Evolutionary conservation across 768 basidiomycete genomes (phyloP), one percentile per base, ranked within the genome.

Genomic region (Agrocybe pediades): DNA sequence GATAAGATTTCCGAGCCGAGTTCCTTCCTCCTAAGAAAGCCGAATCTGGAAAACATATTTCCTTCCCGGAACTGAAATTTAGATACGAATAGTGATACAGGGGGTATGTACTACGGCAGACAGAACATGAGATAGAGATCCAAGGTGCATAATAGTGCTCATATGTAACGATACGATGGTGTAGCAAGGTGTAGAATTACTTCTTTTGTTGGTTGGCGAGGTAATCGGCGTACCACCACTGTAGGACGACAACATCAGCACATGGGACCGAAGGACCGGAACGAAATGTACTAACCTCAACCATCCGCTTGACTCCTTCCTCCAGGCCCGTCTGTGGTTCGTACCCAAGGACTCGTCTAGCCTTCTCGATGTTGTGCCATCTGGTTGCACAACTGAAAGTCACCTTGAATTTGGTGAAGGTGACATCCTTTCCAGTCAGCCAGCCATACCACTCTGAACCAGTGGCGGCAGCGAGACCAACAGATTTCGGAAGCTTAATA

Each of bases 281-380:
- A 17, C 27, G 24, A 36, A 26, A 50, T 25, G 11, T 16, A 71
- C 87, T 53, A 60, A 90, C 90, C 68, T 88, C 86, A 2, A 93
- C 81, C 69, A 86, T 90, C 58, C 77, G 78, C 71, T 82, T 80
- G 46, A 97, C 79, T 23, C 95, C 97, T 58, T 98, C 95, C 61
- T 92, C 86, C 11, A 98, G 61, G 2, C 94, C 89, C 6, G 96
- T 85, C 53, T 91, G 73, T 0, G 97, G 97, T 68, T 95, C 93
- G 70, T 99, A 99, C 1, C 94, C 95, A 39, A 99, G 75, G 55
- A 98, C 81, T 54, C 94, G 74, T 61, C 95, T 77, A 9, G 96
- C 90, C 74, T 90, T 95, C 72, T 98, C 97, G 42, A 95, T 93
- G 65, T 97, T 96, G 71, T 95, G 90, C 77, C 87, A 98, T 57